A percentile compares a stretch with the other conserved stretches of the same genome.
Evolutionary conservation across 1,284 basidiomycete genomes (phyloP).

Genomic region (Sanghuangporus weigelae): DNA sequence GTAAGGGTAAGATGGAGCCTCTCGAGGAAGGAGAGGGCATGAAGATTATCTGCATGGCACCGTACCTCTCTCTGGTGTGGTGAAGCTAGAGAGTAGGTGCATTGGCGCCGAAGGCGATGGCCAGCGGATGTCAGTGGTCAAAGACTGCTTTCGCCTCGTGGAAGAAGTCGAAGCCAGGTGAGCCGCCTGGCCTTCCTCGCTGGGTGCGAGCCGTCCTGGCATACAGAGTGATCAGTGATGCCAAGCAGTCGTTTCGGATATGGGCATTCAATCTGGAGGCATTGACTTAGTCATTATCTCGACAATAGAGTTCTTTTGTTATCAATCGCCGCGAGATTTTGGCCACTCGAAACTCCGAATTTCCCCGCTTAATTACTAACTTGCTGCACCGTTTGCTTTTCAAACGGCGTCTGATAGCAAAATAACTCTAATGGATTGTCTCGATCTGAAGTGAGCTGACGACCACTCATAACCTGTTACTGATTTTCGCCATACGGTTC

Average conservation of each 20-base stretch:
- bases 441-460: constrained; percentile 79
- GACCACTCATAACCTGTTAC: not conserved
- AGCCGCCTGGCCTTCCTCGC: constrained; percentile 95
- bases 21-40: constrained; percentile 92
- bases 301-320: too few relatives aligned
- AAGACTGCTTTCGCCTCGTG: constrained; percentile 90
- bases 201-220: constrained; percentile 98
- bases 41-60: constrained; percentile 12
- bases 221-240: constrained; percentile 99
- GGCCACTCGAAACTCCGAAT: too few relatives aligned
- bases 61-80: not conserved
- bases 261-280: constrained; percentile 98
- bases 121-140: constrained; percentile 16
- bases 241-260: constrained; percentile 88
- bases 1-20: constrained; percentile 87
- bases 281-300: constrained; percentile 96
- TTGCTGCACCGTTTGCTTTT: too few relatives aligned
- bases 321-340: too few relatives aligned
- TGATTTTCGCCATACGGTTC: not conserved
- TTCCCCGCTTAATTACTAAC: too few relatives aligned
- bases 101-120: constrained; percentile 10
- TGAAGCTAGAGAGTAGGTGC: constrained; percentile 4
- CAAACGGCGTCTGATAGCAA: too few relatives aligned
- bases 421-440: too few relatives aligned
- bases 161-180: constrained; percentile 96